A percentile compares a stretch with the other conserved stretches of the same genome.
These are phyloP conservation scores for Cinchona pubescens DNA, from an alignment of 257 asterid species.

Conservation along the genomic window DNA sequence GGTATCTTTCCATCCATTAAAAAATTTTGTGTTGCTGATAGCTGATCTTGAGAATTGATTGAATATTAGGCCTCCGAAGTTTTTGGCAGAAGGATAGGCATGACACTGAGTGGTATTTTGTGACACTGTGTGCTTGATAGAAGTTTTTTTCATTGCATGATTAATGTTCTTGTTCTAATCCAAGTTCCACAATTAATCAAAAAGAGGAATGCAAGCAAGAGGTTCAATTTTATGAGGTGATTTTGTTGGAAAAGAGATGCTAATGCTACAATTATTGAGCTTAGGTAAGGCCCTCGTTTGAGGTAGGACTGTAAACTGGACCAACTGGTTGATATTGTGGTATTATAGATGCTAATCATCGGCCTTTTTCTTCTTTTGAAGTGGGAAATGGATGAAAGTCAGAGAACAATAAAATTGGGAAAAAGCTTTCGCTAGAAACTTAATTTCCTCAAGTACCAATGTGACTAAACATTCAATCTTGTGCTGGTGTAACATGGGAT, in stretches of 20 bases:
- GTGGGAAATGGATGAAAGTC: not conserved
- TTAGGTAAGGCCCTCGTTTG: not conserved
- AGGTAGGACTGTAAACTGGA: not conserved
- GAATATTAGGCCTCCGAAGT: not conserved
- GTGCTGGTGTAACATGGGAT: not conserved
- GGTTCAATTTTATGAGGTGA: not conserved
- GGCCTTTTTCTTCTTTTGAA: not conserved
- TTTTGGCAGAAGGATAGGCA: not conserved
- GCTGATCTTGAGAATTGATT: not conserved
- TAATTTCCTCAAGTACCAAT: not conserved
- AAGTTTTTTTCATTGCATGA: not conserved
- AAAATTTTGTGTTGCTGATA: not conserved
- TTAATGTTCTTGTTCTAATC: not conserved
- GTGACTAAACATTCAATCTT: not conserved
- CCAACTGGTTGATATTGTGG: not conserved
- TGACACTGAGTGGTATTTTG: not conserved
- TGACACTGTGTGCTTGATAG: not conserved
- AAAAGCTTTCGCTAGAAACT: not conserved
- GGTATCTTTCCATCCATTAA: not conserved
- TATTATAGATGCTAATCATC: conserved; percentile 5
- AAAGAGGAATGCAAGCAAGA: not conserved
- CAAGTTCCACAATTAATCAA: not conserved
- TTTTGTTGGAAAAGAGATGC: not conserved
- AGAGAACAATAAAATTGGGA: not conserved
- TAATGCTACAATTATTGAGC: not conserved